Conservation (phyloP, 768 basidiomycete species). For the Phylloporus sp. region DNA sequence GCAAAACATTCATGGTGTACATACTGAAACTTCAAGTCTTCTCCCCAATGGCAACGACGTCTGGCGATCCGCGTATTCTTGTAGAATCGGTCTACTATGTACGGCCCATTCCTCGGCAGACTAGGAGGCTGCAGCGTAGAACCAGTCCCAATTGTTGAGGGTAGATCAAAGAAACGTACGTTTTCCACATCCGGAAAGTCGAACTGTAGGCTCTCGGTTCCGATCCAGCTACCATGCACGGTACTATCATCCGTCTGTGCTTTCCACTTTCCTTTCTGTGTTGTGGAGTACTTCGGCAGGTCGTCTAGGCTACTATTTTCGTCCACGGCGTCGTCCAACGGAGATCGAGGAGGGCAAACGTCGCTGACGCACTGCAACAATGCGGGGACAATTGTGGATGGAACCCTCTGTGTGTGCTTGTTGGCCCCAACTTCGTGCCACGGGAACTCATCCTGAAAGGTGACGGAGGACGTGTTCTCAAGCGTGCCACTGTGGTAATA, state of each 20-base stretch:
- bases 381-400: constrained; percentile 11
- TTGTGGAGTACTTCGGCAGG: constrained; percentile 3
- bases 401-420: constrained; percentile 6
- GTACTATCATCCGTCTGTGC: neutral
- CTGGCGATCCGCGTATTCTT: constrained; percentile 29
- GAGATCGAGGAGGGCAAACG: constrained; percentile 1
- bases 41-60: constrained; percentile 20
- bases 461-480: constrained; percentile 13
- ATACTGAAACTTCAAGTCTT: constrained; percentile 25
- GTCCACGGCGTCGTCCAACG: neutral
- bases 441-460: constrained; percentile 7
- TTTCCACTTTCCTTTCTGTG: constrained; percentile 18
- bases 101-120: constrained; percentile 17
- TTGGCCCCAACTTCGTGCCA: constrained; percentile 1
- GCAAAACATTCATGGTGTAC: neutral
- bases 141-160: neutral
- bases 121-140: constrained; percentile 5
- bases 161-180: constrained; percentile 4
- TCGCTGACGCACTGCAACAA: constrained; percentile 11
- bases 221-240: neutral
- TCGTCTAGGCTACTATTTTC: neutral
- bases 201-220: constrained; percentile 4
- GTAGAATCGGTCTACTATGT: constrained; percentile 22
- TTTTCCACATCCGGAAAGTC: neutral
- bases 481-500: neutral